Evolutionary conservation across 2,329 filamentous ascomycete species (phyloP), one percentile per base, ranked within the genome.

Genomic region (Cercospora nicotianae): DNA sequence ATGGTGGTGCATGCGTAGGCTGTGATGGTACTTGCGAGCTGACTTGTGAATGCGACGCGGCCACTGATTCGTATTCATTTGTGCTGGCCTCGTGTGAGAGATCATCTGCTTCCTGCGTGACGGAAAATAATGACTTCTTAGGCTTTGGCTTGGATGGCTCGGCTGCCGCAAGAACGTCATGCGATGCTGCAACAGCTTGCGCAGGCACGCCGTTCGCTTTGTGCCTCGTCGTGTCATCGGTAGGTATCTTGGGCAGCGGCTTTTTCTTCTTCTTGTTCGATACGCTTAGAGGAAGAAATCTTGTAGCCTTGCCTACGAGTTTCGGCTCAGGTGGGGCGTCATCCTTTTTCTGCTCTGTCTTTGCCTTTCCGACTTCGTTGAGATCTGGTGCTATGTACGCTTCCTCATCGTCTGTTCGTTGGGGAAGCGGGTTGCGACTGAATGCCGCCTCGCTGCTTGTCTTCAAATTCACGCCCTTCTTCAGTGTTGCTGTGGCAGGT

Each of bases 251-350:
- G 45, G 64, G 60, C 12, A 61, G n/a, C 10, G 64, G 89, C 81
- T 90, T 92, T 81, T 91, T 93, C 70, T 86, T 87, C 31, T 89
- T 85, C 70, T 90, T 92, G 69, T 92, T 86, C 16, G 89, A 87
- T 13, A 97, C 93, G 0, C 94, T 97, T 42, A 97, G 83, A 3
- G 94, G 94, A 77, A 90, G 91, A 79, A 98, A 97, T 87, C 93
- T 91, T 79, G 94, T 87, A 12, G 93, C 88, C 73, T 94, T 95
- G 20, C 91, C 91, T 2, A 90, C 86, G 13, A 91, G 80, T 80
- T 91, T 90, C 16, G 90, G 85, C 67, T 90, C 83, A n/a, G 85
- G 42, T 23, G 85, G 28, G 1, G 66, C 55, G 7, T 68, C 68
- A 10, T 61, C 62, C 23, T 68, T 31, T 20, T 87, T 74, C 87